Evolutionary conservation across 2,329 filamentous ascomycete genomes (phyloP), one percentile per base, ranked within the genome.

Genomic region (Cladosporium oxysporum): DNA sequence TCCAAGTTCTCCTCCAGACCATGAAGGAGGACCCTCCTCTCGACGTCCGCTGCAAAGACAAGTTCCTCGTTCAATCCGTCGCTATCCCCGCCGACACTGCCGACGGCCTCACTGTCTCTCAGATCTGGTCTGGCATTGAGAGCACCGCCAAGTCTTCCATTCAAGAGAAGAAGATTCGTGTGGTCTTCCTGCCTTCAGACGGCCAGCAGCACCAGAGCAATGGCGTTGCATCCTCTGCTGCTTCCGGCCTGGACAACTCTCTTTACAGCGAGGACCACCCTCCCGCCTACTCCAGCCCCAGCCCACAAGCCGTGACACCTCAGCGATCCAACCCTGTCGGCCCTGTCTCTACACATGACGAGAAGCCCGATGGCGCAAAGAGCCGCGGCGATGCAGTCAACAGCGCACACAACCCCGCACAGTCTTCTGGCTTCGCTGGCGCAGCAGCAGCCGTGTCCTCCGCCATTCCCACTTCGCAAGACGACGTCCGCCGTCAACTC

Each of bases 11-110:
- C 44, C 88, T 99, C 50, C 95, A 99, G 82, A 93, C 94, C 28
- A 97, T 99, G 95, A 97, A 97, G 84, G 88, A 92, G 76, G 93
- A 98, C 75, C 94, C 94, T 65, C 87, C 93, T 23, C 79, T 84
- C 66, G 93, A 97, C 77, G 89, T 91, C 69, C 93, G 92, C 79
- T 99, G 95, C 83, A 90, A 92, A 79, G 94, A 98, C 85, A 98
- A 98, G 83, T 98, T 98, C 80, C 87, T 98, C 64, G 94, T 98
- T 41, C 94, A 98, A 81, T 96, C 93, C 29, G 91, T 96, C 58
- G 84, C 88, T 61, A 91, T 97, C 71, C 90, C 90, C 26, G 84
- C 88, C 69, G 91, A 96, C 75, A 91, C 93, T 81, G 68, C 70
- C 60, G 92, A 97, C 75, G 92, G 91, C 74, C 84, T 85, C 66